Evolutionary conservation across 2,329 filamentous ascomycete genomes (phyloP), one percentile per base, ranked within the genome.

Genomic region (Fusarium nanum): DNA sequence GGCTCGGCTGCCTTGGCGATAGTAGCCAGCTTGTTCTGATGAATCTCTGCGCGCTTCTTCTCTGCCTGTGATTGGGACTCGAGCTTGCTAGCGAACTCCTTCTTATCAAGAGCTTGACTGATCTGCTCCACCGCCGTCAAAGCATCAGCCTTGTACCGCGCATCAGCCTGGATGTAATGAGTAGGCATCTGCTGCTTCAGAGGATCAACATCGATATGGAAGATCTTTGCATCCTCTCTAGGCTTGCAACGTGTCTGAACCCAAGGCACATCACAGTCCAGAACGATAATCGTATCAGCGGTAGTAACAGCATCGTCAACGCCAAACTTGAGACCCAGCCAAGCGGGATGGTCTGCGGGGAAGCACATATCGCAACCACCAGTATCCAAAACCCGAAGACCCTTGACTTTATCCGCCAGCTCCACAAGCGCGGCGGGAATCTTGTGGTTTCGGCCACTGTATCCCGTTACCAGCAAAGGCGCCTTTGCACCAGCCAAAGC

Each of bases 241-340:
- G 89, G 89, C 68, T 83, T 83, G 78, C 87, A 89, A 18, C 89
- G 88, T 0, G 93, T 96, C n/a, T 91, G 90, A 58, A 98, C 94
- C 93, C 94, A 98, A 0, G 94, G 94, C 0, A 97, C 93, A 76
- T 98, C 94, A 69, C 93, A 97, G 79, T 98, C 92, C 25, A 97
- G 77, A 4, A 97, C 91, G 2, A 98, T 72, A 63, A 98, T 97
- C 13, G 93, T 88, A 77, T 98, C 95, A 1, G 94, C 93, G 1
- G 88, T 88, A 62, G 85, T 87, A 76, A 97, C 92, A 44, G 85
- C 84, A 3, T 92, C 88, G 54, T 97, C 92, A 5, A 87, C 85
- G 5, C 93, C 93, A 73, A 90, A 97, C 45, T 89, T 86, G 54
- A 96, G 78, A 4, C 94, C 91, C 14, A 93, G 77, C 82, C 88